Percentiles rank a stretch among this genome's conserved stretches.
These are phyloP conservation scores for Agastache rugosa DNA, from an alignment of 257 asterid genomes.

Conservation along the genomic window DNA sequence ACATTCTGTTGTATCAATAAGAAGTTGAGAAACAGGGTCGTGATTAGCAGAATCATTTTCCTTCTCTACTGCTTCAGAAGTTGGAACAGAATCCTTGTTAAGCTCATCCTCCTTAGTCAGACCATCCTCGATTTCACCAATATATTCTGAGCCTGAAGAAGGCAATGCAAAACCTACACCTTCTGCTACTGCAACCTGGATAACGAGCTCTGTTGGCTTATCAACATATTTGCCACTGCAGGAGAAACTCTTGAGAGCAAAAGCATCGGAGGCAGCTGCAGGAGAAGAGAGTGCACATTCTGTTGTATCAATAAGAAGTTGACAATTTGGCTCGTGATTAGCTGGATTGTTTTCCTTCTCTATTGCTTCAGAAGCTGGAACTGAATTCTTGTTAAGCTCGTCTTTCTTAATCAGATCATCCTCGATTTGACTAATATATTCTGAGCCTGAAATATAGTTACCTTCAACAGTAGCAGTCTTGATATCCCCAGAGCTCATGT, in stretches of 20 bases:
- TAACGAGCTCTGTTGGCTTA: constrained; percentile 35
- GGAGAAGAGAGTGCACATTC: constrained; percentile 27
- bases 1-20: constrained; percentile 28
- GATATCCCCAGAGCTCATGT: constrained; percentile 27
- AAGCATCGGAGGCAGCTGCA: constrained; percentile 10
- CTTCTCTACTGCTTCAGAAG: constrained; percentile 33
- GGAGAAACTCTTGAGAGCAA: constrained; percentile 29
- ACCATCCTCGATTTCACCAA: constrained; percentile 24
- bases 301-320: constrained; percentile 29
- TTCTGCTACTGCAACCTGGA: constrained; percentile 39
- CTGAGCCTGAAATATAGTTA: constrained; percentile 28
- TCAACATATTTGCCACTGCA: constrained; percentile 33
- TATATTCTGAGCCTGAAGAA: constrained; percentile 31
- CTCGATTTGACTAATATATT: constrained; percentile 21
- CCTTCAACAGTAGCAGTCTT: constrained; percentile 36
- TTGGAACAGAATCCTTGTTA: constrained; percentile 29
- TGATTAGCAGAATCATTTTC: constrained; percentile 35
- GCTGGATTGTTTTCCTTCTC: constrained; percentile 42
- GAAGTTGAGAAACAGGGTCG: constrained; percentile 34
- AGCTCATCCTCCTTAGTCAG: constrained; percentile 28
- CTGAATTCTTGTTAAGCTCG: constrained; percentile 22
- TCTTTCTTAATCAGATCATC: constrained; percentile 34
- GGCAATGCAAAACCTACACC: constrained; percentile 35
- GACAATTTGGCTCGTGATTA: background rate
- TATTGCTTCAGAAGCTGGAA: constrained; percentile 22